These are phyloP conservation scores for Diaporthe eres DNA, from an alignment of 2,329 filamentous ascomycete species.

Conservation along the genomic window DNA sequence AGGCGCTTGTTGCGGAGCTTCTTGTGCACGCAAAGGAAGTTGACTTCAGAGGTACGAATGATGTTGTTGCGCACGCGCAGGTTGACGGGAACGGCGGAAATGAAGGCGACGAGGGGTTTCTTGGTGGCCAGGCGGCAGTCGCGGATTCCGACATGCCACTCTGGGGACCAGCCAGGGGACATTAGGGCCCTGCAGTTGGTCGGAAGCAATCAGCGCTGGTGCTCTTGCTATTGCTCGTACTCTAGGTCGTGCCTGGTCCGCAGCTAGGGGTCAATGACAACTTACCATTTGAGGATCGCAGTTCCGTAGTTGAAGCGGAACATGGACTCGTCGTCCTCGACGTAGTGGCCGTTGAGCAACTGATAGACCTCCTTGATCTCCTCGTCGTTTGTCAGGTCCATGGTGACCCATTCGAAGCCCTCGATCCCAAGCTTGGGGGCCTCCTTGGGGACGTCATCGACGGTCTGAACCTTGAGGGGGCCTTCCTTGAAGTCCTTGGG, in stretches of 20 bases:
- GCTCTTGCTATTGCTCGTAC: neutral
- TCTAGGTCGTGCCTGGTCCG: neutral
- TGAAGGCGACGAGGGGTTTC: conserved; percentile 90
- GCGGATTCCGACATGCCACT: conserved; percentile 96
- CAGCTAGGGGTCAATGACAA: conserved; percentile 23
- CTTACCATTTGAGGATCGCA: conserved; percentile 89
- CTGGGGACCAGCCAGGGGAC: conserved; percentile 91
- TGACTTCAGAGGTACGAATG: conserved; percentile 90
- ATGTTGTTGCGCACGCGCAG: conserved; percentile 83
- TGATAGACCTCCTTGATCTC: conserved; percentile 93
- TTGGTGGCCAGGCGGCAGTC: conserved; percentile 77
- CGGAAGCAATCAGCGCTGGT: conserved; percentile 15
- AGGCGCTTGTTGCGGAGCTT: conserved; percentile 95
- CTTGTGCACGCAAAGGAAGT: conserved; percentile 98
- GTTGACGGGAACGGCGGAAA: conserved; percentile 90
- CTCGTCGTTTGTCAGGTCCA: conserved; percentile 84
- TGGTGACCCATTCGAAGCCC: conserved; percentile 94
- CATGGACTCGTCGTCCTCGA: conserved; percentile 96
- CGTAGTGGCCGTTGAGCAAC: conserved; percentile 92
- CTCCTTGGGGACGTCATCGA: conserved; percentile 83
- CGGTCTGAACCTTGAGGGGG: conserved; percentile 84
- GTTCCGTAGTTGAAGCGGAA: conserved; percentile 97
- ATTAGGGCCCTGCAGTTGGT: conserved; percentile 82
- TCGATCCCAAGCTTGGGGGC: conserved; percentile 78
- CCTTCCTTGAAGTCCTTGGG: conserved; percentile 78